Evolutionary conservation across 1,139 yeast species (phyloP).

Genomic region (Lodderomyces oxycetoniae): DNA sequence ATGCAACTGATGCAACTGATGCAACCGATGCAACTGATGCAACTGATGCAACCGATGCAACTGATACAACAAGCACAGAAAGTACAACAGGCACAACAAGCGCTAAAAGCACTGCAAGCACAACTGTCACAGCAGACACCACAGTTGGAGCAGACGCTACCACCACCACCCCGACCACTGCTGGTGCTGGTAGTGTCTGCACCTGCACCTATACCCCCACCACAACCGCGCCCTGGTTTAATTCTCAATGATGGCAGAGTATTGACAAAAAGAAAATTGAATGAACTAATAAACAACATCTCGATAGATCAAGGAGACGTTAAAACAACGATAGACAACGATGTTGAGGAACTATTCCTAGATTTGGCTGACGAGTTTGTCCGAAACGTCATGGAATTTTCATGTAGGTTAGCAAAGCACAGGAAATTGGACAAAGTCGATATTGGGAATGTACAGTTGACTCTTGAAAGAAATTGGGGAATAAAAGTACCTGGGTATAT

Average conservation of each 20-base stretch:
- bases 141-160: constrained; percentile 8
- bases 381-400: constrained; percentile 82
- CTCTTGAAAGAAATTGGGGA: constrained; percentile 93
- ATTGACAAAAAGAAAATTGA: constrained; percentile 78
- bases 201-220: constrained; percentile 11
- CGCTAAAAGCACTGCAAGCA: constrained; percentile 6
- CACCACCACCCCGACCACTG: constrained; percentile 10
- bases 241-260: constrained; percentile 74
- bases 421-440: constrained; percentile 86
- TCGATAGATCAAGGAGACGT: constrained; percentile 86
- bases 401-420: constrained; percentile 92
- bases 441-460: constrained; percentile 84
- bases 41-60: constrained; percentile 7
- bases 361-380: constrained; percentile 97
- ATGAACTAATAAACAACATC: constrained; percentile 78
- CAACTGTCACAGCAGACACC: constrained; percentile 8
- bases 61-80: constrained; percentile 6
- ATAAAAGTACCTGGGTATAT: constrained; percentile 91
- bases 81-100: constrained; percentile 6
- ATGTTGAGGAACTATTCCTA: constrained; percentile 83
- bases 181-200: too few relatives aligned
- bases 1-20: too few relatives aligned
- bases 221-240: constrained; percentile 9
- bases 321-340: constrained; percentile 89
- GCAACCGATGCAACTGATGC: constrained; percentile 6